A percentile compares a stretch with the other conserved stretches of the same genome.
Conservation (phyloP, 2,329 filamentous ascomycete species). For the Pseudogymnoascus sp. region DNA sequence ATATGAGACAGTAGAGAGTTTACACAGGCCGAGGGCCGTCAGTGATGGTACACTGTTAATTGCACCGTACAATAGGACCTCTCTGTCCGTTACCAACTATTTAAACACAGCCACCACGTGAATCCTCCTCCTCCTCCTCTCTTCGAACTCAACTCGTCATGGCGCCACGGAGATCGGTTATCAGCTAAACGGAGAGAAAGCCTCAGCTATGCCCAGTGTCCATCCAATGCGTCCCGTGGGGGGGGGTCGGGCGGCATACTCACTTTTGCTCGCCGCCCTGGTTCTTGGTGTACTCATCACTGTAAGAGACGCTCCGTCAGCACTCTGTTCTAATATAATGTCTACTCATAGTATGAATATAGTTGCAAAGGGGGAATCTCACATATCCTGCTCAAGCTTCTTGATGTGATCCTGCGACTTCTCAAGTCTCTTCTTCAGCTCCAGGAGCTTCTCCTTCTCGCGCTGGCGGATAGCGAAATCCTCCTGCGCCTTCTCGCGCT, state of each 20-base stretch:
- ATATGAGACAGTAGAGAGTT: slow-evolving; percentile 4
- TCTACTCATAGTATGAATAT: not conserved
- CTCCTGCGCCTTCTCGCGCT: slow-evolving; percentile 83
- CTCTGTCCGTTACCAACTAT: not conserved
- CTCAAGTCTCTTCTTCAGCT: slow-evolving; percentile 65
- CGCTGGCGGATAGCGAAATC: slow-evolving; percentile 77
- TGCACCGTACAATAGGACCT: not conserved
- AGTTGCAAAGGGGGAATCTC: slow-evolving; percentile 31
- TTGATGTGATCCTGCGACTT: slow-evolving; percentile 79
- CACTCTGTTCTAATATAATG: not conserved
- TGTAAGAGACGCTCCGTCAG: slow-evolving; percentile 9
- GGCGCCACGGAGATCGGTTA: not conserved
- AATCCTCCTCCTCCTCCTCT: not conserved
- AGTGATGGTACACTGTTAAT: not conserved
- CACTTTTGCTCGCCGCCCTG: slow-evolving; percentile 40
- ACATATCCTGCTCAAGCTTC: slow-evolving; percentile 84
- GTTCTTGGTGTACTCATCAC: slow-evolving; percentile 66
- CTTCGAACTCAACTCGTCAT: not conserved
- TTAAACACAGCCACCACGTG: not conserved
- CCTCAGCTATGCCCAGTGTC: slow-evolving; percentile 2
- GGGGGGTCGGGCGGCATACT: slow-evolving; percentile 16
- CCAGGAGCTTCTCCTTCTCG: slow-evolving; percentile 82
- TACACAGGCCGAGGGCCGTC: not conserved
- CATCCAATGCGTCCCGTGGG: not conserved
- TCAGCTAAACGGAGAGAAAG: slow-evolving; percentile 1